phyloP scores from a whole-genome alignment of 1,139 yeast genomes.

The Candida sp. region DNA sequence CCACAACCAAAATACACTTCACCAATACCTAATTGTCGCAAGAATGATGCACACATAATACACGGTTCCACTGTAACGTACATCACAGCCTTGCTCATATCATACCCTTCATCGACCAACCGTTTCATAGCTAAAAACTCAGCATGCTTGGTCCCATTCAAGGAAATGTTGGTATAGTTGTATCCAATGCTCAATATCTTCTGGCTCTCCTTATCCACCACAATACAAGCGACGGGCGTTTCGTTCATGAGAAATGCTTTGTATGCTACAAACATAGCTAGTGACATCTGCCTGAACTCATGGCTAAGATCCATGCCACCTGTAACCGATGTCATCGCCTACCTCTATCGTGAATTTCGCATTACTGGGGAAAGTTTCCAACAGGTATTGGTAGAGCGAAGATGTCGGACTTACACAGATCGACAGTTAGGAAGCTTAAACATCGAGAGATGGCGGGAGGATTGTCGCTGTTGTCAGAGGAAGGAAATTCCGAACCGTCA shows the following conservation, averaged over 20 bases:
- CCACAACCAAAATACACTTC: conserved; percentile 88
- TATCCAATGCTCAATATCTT: conserved; percentile 72
- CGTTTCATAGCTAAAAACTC: conserved; percentile 67
- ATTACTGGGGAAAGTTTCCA: no score
- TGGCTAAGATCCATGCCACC: conserved; percentile 16
- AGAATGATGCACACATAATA: conserved; percentile 95
- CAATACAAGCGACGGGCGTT: conserved; percentile 75
- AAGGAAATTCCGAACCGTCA: conserved; percentile 5
- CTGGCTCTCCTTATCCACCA: conserved; percentile 43
- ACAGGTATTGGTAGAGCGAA: no score
- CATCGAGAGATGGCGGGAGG: conserved; percentile 38
- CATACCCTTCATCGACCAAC: conserved; percentile 30
- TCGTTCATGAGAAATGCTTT: conserved; percentile 48
- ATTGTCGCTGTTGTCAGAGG: conserved; percentile 28
- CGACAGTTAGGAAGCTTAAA: conserved; percentile 35
- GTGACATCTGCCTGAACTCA: conserved; percentile 34
- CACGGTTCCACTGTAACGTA: conserved; percentile 99
- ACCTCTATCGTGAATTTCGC: no score
- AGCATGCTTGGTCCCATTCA: conserved; percentile 88
- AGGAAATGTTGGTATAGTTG: conserved; percentile 84
- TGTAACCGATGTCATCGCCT: no score
- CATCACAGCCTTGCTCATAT: conserved; percentile 51
- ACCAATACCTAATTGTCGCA: conserved; percentile 73
- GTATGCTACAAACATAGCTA: conserved; percentile 39
- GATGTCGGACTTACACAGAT: conserved; percentile 46